Conservation (phyloP, 2,329 filamentous ascomycete species). For the Venturiaceae sp. region DNA sequence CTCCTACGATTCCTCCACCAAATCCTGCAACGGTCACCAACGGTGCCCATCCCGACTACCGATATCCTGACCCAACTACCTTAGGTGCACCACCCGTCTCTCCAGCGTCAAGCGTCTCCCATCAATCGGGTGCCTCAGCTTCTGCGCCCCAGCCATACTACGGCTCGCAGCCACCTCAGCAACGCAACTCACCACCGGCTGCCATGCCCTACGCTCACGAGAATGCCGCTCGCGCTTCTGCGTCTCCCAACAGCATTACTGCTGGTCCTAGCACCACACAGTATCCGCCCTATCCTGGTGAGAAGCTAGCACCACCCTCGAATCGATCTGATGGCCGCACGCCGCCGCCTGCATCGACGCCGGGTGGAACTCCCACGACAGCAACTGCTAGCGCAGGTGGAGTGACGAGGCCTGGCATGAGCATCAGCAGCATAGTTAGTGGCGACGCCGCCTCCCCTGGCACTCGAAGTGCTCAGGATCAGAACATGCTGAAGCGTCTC, state of each 20-base stretch:
- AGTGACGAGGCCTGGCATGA: constrained; percentile 25
- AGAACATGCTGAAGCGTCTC: constrained; percentile 28
- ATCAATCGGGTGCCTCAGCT: constrained; percentile 17
- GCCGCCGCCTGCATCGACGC: constrained; percentile 21
- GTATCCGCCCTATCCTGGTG: constrained; percentile 15
- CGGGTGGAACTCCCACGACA: constrained; percentile 18
- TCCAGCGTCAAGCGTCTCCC: constrained; percentile 24
- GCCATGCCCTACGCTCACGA: constrained; percentile 14
- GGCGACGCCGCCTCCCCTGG: constrained; percentile 19
- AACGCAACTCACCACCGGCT: constrained; percentile 22
- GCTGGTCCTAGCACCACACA: constrained; percentile 18
- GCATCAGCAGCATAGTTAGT: constrained; percentile 30
- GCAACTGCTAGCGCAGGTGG: constrained; percentile 9
- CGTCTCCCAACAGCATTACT: constrained; percentile 22
- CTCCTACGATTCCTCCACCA: constrained; percentile 38
- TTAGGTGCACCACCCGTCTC: constrained; percentile 33
- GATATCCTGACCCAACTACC: constrained; percentile 17
- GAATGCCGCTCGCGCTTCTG: constrained; percentile 23
- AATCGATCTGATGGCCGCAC: constrained; percentile 28
- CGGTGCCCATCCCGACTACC: constrained; percentile 6
- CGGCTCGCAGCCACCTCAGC: constrained; percentile 22
- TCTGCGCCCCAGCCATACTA: constrained; percentile 20
- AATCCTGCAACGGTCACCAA: constrained; percentile 27
- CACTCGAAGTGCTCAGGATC: constrained; percentile 30
- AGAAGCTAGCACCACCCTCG: constrained; percentile 22